A percentile compares a stretch with the other conserved stretches of the same genome.
Evolutionary conservation across 208 protist species (phyloP).

Genomic region (Wallacemonas sp.): DNA sequence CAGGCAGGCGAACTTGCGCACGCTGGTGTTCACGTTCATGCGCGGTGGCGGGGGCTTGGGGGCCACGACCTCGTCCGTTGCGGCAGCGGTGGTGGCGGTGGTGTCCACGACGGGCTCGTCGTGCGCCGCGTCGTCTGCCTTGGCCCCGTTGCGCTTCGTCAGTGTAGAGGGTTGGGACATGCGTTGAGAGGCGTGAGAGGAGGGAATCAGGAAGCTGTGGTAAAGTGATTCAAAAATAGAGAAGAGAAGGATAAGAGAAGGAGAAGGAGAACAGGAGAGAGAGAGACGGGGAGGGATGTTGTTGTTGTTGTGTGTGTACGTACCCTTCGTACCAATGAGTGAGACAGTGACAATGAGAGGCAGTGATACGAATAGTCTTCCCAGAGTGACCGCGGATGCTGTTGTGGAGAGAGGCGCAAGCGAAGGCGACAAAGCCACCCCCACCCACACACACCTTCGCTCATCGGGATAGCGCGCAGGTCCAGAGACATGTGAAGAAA

Average conservation of each 20-base stretch:
- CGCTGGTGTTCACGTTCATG: conserved; percentile 31
- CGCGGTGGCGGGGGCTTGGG: background rate
- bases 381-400: too few species aligned
- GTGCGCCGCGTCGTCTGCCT: background rate
- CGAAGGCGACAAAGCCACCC: too few species aligned
- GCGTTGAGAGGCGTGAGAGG: background rate
- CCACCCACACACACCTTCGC: too few species aligned
- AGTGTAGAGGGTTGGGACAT: background rate
- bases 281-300: too few species aligned
- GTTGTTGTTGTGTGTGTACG: too few species aligned
- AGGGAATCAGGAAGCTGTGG: too few species aligned
- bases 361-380: too few species aligned
- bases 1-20: conserved; percentile 52
- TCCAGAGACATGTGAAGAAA: too few species aligned
- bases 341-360: too few species aligned
- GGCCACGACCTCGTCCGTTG: background rate
- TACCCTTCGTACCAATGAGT: too few species aligned
- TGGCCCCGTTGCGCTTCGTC: background rate
- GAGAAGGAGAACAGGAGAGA: background rate
- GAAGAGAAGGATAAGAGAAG: conserved; percentile 5
- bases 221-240: background rate
- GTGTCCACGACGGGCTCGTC: background rate
- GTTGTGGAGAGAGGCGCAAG: too few species aligned
- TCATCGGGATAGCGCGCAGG: too few species aligned
- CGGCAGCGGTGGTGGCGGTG: background rate